Percentiles rank a stretch among this genome's conserved stretches.
Conservation (phyloP, 1,284 basidiomycete species). For the Trichosporon sp. region DNA sequence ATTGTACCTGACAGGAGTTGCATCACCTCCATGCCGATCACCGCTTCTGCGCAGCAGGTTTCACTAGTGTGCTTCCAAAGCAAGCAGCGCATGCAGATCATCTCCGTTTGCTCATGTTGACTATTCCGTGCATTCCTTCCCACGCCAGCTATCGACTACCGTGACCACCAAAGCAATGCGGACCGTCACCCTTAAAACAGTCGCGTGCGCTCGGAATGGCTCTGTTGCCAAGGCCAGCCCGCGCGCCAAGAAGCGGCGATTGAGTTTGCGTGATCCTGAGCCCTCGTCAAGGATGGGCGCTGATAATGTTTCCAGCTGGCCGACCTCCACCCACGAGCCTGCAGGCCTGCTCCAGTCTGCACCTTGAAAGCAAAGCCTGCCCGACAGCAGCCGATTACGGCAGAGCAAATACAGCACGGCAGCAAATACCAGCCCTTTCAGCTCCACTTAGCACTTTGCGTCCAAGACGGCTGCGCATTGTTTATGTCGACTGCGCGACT, state of each 20-base stretch:
- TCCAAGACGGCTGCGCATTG: not conserved
- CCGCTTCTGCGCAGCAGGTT: too few species aligned
- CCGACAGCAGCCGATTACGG: conserved; percentile 11
- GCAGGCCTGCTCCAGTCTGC: too few species aligned
- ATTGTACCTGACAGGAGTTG: not conserved
- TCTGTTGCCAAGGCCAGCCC: not conserved
- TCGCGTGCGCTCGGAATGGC: conserved; percentile 4
- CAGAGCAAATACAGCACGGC: not conserved
- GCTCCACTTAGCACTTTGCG: not conserved
- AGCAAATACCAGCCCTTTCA: not conserved
- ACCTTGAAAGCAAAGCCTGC: not conserved
- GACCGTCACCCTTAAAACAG: not conserved
- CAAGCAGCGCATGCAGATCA: too few species aligned
- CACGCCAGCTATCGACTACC: too few species aligned
- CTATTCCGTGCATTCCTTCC: too few species aligned
- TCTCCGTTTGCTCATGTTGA: too few species aligned
- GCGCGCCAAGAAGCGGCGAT: not conserved
- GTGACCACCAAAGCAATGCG: too few species aligned
- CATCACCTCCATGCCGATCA: too few species aligned
- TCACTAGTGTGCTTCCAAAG: too few species aligned
- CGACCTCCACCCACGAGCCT: not conserved
- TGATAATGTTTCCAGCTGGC: not conserved
- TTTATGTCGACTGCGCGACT: not conserved
- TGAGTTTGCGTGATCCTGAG: not conserved
- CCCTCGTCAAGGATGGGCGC: not conserved